These are phyloP conservation scores for Adiantum capillusveneris DNA, from an alignment of 75 land plant genomes.

Conservation along the genomic window DNA sequence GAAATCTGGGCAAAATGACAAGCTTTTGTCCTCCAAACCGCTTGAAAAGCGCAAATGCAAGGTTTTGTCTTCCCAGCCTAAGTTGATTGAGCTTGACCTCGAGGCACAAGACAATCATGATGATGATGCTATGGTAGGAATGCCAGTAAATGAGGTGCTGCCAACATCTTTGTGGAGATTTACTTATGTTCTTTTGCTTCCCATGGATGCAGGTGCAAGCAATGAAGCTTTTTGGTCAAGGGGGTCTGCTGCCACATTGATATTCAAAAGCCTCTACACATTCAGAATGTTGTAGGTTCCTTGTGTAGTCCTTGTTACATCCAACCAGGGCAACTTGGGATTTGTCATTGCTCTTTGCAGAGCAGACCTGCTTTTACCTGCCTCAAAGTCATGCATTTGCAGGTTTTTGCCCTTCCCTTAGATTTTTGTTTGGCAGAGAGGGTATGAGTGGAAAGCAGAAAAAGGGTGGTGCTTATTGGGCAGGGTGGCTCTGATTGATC, in stretches of 20 bases:
- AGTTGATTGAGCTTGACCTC: conserved; percentile 4
- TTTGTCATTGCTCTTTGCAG: no score
- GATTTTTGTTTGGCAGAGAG: no score
- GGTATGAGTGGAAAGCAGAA: no score
- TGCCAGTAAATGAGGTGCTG: background rate
- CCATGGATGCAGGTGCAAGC: conserved; percentile 3
- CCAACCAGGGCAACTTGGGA: no score
- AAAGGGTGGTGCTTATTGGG: no score
- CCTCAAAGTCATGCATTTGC: no score
- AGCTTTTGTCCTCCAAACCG: background rate
- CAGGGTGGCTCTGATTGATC: no score
- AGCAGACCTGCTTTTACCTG: no score
- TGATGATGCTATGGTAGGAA: background rate
- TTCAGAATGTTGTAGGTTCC: no score
- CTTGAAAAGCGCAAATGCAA: background rate
- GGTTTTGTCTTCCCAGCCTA: background rate
- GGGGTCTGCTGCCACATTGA: background rate
- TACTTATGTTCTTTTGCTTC: background rate
- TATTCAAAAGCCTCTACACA: no score
- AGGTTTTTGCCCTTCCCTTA: no score
- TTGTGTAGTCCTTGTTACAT: no score
- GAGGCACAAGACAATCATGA: background rate
- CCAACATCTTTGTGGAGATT: background rate
- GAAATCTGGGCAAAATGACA: background rate
- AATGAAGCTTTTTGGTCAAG: background rate